Percentiles rank a stretch among this genome's conserved stretches.
Evolutionary conservation across 2,329 filamentous ascomycete species (phyloP).

Genomic region (Eutypa lata): DNA sequence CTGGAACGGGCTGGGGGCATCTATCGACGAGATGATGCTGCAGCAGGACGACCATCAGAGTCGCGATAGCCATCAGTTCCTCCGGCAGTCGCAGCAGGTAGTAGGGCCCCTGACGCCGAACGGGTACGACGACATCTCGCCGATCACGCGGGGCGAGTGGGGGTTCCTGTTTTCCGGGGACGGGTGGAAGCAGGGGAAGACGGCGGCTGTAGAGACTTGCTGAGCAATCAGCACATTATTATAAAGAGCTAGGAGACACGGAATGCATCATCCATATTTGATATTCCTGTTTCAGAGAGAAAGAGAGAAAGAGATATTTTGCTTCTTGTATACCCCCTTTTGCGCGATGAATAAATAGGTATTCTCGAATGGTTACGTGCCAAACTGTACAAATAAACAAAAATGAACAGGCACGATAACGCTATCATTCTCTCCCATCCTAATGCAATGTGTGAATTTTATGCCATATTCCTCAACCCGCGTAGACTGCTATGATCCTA

Average conservation of each 20-base stretch:
- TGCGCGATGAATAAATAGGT: background rate
- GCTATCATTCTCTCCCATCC: too few species aligned
- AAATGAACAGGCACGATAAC: too few species aligned
- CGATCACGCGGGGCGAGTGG: conserved; percentile 61
- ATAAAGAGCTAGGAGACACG: background rate
- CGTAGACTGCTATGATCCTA: too few species aligned
- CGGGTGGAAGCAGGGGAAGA: conserved; percentile 40
- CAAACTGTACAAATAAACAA: too few species aligned
- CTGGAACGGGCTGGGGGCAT: conserved; percentile 19
- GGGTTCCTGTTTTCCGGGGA: conserved; percentile 55
- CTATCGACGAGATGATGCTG: conserved; percentile 44
- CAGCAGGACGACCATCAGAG: conserved; percentile 12
- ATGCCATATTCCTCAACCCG: too few species aligned
- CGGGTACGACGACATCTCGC: conserved; percentile 59
- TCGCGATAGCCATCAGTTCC: conserved; percentile 3
- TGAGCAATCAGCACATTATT: conserved; percentile 23
- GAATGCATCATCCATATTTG: too few species aligned
- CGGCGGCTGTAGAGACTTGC: conserved; percentile 50
- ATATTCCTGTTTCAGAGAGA: too few species aligned
- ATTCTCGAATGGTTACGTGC: too few species aligned
- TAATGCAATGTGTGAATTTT: too few species aligned
- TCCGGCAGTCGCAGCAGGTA: conserved; percentile 23
- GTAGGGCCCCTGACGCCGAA: conserved; percentile 57
- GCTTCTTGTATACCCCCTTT: background rate
- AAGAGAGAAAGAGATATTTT: too few species aligned